Conservation (phyloP, 2,329 filamentous ascomycete genomes). For the Cladophialophora exuberans region DNA sequence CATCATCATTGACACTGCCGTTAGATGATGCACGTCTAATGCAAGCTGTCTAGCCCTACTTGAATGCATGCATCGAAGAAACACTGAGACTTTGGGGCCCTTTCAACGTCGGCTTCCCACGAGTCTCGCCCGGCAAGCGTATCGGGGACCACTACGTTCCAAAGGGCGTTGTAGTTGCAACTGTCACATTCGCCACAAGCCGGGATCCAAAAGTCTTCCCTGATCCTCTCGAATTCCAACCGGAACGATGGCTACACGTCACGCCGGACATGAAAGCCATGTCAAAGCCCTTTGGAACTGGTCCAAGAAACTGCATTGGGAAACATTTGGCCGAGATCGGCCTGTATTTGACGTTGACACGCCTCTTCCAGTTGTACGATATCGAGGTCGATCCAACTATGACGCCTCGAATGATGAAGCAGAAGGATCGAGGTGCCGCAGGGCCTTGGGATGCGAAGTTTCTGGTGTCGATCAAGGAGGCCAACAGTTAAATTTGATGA, state of each 20-base stretch:
- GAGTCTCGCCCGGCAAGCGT: constrained; percentile 49
- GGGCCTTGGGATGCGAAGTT: constrained; percentile 11
- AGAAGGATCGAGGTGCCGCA: constrained; percentile 7
- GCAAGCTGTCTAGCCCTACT: constrained; percentile 41
- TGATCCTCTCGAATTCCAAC: constrained; percentile 36
- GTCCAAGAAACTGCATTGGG: constrained; percentile 41
- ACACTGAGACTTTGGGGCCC: constrained; percentile 61
- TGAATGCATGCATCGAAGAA: constrained; percentile 61
- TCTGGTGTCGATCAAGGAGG: neutral
- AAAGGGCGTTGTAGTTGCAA: constrained; percentile 37
- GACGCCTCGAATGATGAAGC: too few relatives aligned
- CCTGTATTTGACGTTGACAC: constrained; percentile 5
- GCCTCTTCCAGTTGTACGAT: constrained; percentile 12
- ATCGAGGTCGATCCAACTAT: constrained; percentile 10
- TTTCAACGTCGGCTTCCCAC: constrained; percentile 59
- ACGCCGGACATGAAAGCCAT: constrained; percentile 45
- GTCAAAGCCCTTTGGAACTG: constrained; percentile 41
- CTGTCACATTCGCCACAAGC: constrained; percentile 38
- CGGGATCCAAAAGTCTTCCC: constrained; percentile 39
- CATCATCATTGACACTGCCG: neutral
- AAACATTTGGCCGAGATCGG: constrained; percentile 34
- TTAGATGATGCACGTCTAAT: neutral
- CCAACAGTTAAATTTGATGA: too few relatives aligned
- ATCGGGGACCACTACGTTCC: constrained; percentile 40
- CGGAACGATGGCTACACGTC: constrained; percentile 43